Evolutionary conservation across 2,329 filamentous ascomycete genomes (phyloP), one percentile per base, ranked within the genome.

Genomic region (Colletotrichum limetticola): DNA sequence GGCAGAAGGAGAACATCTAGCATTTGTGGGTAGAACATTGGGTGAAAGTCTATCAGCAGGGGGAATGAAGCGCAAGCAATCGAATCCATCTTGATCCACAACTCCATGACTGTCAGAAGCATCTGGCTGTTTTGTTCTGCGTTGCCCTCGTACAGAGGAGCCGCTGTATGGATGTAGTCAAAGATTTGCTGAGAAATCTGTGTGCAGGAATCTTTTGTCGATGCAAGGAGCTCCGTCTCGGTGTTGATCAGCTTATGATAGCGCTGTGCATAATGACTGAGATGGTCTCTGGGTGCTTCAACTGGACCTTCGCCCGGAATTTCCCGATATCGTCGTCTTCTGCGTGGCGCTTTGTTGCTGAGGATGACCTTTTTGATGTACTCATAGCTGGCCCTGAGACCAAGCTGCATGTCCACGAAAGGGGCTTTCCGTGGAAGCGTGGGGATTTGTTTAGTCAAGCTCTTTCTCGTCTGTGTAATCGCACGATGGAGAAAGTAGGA

Each of bases 51-150:
- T 0, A 61, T 35, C 0, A 94, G 79, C 0, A 92, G 77, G 0
- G 86, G 86, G 59, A 83, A 89, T 0, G 74, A 72, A 0, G 57
- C 12, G 0, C 83, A 79, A 0, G 87, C 86, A n/a, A 77, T 79
- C 12, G 81, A 76, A 74, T 94, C 92, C 78, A 92, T 85, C 1
- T 78, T 76, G 3, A 87, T 78, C 91, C 91, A 94, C 0, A 91
- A 75, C 62, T 90, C 86, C 77, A 93, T 85, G 0, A 90, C 56
- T 8, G 81, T 84, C 1, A 93, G 82, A 0, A 92, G 78, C 75
- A 88, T 84, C 0, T 80, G 70, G 32, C 90, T 91, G 75, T 85
- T 86, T 28, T 87, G 83, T 61, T 88, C 86, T 0, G 86, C 82
- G 69, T 87, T 84, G 4, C 76, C 71, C 0, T 83, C 75, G 72